A percentile compares a stretch with the other conserved stretches of the same genome.
Conservation (phyloP, 2,329 filamentous ascomycete genomes). For the Sodiomyces alkalinus region DNA sequence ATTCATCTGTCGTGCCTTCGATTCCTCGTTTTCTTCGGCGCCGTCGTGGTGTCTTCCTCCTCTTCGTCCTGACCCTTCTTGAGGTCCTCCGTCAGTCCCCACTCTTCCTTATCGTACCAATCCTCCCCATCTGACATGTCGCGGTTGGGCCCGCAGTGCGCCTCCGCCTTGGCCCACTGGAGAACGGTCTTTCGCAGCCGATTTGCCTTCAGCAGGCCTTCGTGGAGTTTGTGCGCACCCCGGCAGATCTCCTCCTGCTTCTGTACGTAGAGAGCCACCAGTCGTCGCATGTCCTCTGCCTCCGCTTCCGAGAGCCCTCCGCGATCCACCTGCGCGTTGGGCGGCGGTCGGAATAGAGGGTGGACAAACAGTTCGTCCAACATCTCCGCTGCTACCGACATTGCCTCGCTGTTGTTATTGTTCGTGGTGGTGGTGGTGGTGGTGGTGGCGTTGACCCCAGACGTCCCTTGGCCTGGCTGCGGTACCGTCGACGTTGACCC, state of each 20-base stretch:
- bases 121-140: constrained; percentile 83
- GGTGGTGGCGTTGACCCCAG: background rate
- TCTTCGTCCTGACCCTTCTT: constrained; percentile 75
- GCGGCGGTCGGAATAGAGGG: constrained; percentile 56
- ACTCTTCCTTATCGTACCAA: constrained; percentile 75
- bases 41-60: constrained; percentile 53
- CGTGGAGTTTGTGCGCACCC: constrained; percentile 50
- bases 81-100: constrained; percentile 57
- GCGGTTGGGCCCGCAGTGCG: constrained; percentile 46
- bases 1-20: too few relatives aligned
- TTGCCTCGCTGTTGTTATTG: constrained; percentile 5
- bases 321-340: constrained; percentile 46
- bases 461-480: background rate
- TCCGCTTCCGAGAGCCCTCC: constrained; percentile 59
- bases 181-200: constrained; percentile 56
- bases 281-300: constrained; percentile 61
- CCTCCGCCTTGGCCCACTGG: constrained; percentile 66
- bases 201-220: constrained; percentile 58
- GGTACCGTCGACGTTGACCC: background rate
- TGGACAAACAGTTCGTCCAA: constrained; percentile 45
- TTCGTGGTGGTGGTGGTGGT: background rate
- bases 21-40: constrained; percentile 43
- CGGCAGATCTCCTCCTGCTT: constrained; percentile 76
- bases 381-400: constrained; percentile 5
- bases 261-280: constrained; percentile 64